These are phyloP conservation scores for Barnettozyma botsteinii DNA, from an alignment of 805 yeast species.

Conservation along the genomic window DNA sequence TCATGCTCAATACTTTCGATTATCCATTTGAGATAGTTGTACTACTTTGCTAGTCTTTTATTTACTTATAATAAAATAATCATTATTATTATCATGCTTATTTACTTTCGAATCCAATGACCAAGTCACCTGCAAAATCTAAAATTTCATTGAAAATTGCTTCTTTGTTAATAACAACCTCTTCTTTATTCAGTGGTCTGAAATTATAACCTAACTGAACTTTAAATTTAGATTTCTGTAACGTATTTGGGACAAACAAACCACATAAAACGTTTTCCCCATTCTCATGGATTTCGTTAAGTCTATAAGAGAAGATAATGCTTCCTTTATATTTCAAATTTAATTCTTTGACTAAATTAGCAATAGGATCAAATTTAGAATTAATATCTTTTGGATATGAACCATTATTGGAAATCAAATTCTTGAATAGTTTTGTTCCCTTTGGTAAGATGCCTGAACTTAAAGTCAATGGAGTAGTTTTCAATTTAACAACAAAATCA, in stretches of 20 bases:
- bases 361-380: conserved; percentile 54
- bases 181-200: conserved; percentile 49
- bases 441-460: conserved; percentile 47
- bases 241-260: conserved; percentile 63
- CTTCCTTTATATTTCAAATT: conserved; percentile 57
- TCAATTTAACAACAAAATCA: conserved; percentile 67
- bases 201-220: conserved; percentile 74
- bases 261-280: conserved; percentile 71
- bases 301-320: conserved; percentile 62
- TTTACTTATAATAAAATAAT: not conserved
- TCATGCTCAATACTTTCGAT: too few species aligned
- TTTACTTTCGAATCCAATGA: conserved; percentile 31
- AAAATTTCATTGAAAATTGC: conserved; percentile 71
- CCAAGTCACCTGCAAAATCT: conserved; percentile 61
- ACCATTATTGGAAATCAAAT: conserved; percentile 35
- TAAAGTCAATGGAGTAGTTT: conserved; percentile 36
- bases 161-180: conserved; percentile 59
- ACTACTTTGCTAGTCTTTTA: too few species aligned
- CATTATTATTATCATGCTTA: not conserved
- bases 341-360: conserved; percentile 54
- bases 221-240: conserved; percentile 61
- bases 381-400: conserved; percentile 35
- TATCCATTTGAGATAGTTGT: too few species aligned
- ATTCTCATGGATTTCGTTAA: conserved; percentile 45
- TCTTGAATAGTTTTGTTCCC: conserved; percentile 46